Conservation (phyloP, 2,329 filamentous ascomycete species). For the Talaromyces sp. region DNA sequence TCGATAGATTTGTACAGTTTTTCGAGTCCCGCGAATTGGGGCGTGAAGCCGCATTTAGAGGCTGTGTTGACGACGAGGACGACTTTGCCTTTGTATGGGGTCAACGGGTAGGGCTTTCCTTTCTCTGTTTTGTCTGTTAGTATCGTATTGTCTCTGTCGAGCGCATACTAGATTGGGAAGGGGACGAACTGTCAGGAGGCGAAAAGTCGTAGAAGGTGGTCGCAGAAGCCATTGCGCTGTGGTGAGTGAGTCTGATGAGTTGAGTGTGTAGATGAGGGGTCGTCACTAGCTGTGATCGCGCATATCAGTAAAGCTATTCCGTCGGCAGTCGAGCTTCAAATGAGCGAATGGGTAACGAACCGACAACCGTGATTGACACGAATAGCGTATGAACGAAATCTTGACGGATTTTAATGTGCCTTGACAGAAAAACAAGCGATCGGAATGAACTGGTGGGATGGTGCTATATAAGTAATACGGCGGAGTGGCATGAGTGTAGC, state of each 20-base stretch:
- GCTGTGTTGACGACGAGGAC: constrained; percentile 96
- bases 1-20: constrained; percentile 78
- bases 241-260: neutral
- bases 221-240: constrained; percentile 52
- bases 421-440: neutral
- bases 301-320: neutral
- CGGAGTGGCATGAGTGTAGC: neutral
- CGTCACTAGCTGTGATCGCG: neutral
- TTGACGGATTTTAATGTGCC: neutral
- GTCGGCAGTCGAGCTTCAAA: neutral
- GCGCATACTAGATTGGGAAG: neutral
- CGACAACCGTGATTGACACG: neutral
- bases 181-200: constrained; percentile 51
- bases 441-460: neutral
- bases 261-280: constrained; percentile 2
- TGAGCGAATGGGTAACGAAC: neutral
- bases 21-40: constrained; percentile 89
- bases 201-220: constrained; percentile 60
- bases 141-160: neutral
- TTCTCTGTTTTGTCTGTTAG: constrained; percentile 53
- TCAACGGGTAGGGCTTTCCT: constrained; percentile 67
- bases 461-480: neutral
- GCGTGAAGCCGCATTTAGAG: constrained; percentile 98
- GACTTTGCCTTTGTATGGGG: constrained; percentile 81
- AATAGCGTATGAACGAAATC: constrained; percentile 6